Evolutionary conservation across 257 asterid genomes (phyloP), one percentile per base, ranked within the genome.

Genomic region (Craterostigma plantagineum): DNA sequence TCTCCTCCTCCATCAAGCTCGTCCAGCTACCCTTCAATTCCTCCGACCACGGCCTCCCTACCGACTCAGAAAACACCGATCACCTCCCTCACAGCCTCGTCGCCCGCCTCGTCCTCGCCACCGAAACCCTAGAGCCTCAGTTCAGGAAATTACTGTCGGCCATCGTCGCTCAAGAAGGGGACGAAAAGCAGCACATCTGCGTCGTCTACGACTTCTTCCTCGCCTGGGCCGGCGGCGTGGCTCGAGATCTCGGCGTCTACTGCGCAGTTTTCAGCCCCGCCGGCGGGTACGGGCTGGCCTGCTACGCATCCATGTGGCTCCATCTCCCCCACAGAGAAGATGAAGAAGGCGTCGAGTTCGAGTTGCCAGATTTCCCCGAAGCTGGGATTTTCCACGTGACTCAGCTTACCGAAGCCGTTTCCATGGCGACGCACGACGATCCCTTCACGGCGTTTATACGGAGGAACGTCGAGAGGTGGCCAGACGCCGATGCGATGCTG

Each of bases 221-320:
- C 14, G 76, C 64, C 0, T 78, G 81, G 92, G 59, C 74, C 0
- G 69, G 74, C 18, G 65, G 57, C 18, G 81, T 66, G 4, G 63
- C 68, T 0, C 79, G 44, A 14, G 77, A 74, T 18, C 54, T 74
- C 35, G 74, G 60, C 8, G 38, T 74, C 18, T 74, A 59, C n/a
- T 75, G 68, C 44, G 61, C 76, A 3, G 51, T 71, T 13, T 78
- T 68, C 41, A 56, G 66, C 44, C 53, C 63, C 9, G 47, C 68
- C 6, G 70, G 92, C 1, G 86, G 77, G 38, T 74, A 58, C 44
- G 92, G 86, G 7, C 52, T 78, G 63, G 86, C 86, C 0, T 73
- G 85, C 51, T 68, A 60, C 55, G 60, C 63, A 52, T 71, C 92
- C 37, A 45, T 59, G 58, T 78, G 81, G 81, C 18, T 78, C 13